Conservation (phyloP, 2,329 filamentous ascomycete genomes). For the Coniochaeta sp. region DNA sequence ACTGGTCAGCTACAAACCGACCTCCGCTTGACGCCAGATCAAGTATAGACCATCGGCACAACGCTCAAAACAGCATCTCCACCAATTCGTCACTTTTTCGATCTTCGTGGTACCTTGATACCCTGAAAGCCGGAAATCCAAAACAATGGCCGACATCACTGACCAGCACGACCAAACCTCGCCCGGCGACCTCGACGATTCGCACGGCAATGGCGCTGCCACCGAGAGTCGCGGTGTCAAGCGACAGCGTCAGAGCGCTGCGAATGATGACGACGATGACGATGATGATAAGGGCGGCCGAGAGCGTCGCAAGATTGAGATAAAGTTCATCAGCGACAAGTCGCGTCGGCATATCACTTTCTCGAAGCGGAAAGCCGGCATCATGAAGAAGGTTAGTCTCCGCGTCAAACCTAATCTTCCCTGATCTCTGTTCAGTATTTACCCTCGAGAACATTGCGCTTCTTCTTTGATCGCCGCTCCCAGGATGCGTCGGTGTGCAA, state of each 20-base stretch:
- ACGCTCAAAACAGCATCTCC: constrained; percentile 60
- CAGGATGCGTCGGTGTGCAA: constrained; percentile 8
- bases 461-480: neutral
- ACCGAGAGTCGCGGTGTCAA: constrained; percentile 78
- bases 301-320: constrained; percentile 99
- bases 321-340: constrained; percentile 99
- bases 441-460: neutral
- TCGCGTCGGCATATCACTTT: constrained; percentile 99
- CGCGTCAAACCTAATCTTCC: neutral
- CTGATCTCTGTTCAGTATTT: neutral
- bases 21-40: constrained; percentile 52
- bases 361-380: constrained; percentile 98
- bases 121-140: neutral
- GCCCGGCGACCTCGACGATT: constrained; percentile 66
- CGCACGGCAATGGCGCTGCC: constrained; percentile 66
- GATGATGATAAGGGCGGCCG: constrained; percentile 96
- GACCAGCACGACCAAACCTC: constrained; percentile 72
- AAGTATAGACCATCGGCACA: constrained; percentile 60
- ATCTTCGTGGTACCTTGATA: constrained; percentile 37
- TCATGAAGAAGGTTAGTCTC: constrained; percentile 95
- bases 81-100: constrained; percentile 47
- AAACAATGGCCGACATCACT: constrained; percentile 69
- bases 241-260: constrained; percentile 72
- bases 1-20: constrained; percentile 31
- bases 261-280: constrained; percentile 85